Evolutionary conservation across 2,329 filamentous ascomycete species (phyloP).

Genomic region (Madurella mycetomatis): DNA sequence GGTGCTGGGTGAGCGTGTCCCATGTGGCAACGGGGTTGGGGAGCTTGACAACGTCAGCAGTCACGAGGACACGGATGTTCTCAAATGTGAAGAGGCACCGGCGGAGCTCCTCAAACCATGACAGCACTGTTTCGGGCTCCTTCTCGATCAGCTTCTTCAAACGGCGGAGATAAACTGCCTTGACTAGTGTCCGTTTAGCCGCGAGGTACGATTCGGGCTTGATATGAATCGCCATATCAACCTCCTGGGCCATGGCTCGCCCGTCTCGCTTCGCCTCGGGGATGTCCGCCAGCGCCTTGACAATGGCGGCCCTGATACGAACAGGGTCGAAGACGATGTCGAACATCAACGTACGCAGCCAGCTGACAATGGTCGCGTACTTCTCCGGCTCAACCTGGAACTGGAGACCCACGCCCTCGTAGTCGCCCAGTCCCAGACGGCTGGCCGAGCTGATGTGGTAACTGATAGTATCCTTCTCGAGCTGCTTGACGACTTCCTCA

Average conservation of each 20-base stretch:
- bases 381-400: constrained; percentile 87
- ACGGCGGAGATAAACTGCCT: constrained; percentile 79
- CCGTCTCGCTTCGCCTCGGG: constrained; percentile 89
- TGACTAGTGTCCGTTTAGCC: constrained; percentile 77
- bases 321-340: constrained; percentile 79
- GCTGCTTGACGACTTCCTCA: constrained; percentile 83
- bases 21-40: constrained; percentile 72
- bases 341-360: constrained; percentile 83
- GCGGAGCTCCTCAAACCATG: constrained; percentile 73
- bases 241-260: constrained; percentile 58
- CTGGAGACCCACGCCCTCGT: constrained; percentile 74
- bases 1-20: constrained; percentile 56
- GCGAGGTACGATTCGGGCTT: constrained; percentile 71
- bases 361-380: constrained; percentile 75
- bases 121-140: constrained; percentile 70
- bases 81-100: constrained; percentile 72
- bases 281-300: constrained; percentile 84
- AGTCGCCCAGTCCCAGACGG: constrained; percentile 68
- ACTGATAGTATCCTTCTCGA: constrained; percentile 86
- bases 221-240: constrained; percentile 75
- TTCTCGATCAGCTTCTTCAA: constrained; percentile 74
- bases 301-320: constrained; percentile 59
- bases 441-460: constrained; percentile 69
- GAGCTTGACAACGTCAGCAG: constrained; percentile 73
- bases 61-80: constrained; percentile 82